A percentile compares a stretch with the other conserved stretches of the same genome.
phyloP scores from a whole-genome alignment of 1,139 yeast genomes.

The Debaryomycetaceae sp. region DNA sequence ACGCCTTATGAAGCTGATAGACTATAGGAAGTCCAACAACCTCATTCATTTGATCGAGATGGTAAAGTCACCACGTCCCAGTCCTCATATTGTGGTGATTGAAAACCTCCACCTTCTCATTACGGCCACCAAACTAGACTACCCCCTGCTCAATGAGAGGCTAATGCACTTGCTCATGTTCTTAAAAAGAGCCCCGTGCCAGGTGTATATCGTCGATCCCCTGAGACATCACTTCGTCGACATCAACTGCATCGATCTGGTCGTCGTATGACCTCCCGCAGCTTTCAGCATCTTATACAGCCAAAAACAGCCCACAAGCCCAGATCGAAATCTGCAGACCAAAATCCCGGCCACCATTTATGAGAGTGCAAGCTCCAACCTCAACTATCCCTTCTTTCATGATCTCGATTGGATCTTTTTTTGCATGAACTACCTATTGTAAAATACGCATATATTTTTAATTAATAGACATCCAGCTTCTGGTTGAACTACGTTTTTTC shows the following conservation, averaged over 20 bases:
- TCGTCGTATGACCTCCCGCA: not conserved
- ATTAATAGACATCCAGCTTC: no score
- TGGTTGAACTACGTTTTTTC: no score
- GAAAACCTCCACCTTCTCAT: slow-evolving; percentile 3
- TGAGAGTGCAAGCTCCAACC: no score
- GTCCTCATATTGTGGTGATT: not conserved
- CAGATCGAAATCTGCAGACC: no score
- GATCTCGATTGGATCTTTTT: no score
- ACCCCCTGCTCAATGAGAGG: slow-evolving; percentile 1
- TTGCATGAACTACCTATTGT: no score
- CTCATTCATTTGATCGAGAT: not conserved
- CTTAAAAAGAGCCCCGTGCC: not conserved
- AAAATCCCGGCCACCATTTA: no score
- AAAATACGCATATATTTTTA: no score
- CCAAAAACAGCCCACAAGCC: no score
- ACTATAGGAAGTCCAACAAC: slow-evolving; percentile 3
- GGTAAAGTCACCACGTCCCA: not conserved
- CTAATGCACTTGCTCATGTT: slow-evolving; percentile 1
- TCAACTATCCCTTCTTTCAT: no score
- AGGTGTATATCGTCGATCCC: slow-evolving; percentile 1
- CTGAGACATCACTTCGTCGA: slow-evolving; percentile 1
- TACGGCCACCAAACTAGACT: slow-evolving; percentile 3
- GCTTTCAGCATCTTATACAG: no score
- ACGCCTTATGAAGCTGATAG: slow-evolving; percentile 1
- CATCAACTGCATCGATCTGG: slow-evolving; percentile 1